Conservation (phyloP, 2,329 filamentous ascomycete genomes). For the Botrytis squamosa region DNA sequence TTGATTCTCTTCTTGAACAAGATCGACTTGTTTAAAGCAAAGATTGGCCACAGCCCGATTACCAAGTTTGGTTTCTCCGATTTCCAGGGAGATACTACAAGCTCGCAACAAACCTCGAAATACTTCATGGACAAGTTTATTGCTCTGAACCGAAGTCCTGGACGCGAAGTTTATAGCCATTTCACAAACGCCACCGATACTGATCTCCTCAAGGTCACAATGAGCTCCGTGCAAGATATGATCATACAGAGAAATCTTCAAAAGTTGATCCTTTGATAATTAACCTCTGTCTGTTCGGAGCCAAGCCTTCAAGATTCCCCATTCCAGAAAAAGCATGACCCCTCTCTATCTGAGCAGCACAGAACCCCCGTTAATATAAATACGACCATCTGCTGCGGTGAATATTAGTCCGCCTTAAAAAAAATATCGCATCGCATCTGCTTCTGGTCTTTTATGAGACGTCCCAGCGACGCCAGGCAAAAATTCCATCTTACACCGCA, state of each 20-base stretch:
- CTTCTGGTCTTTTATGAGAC: slow-evolving; percentile 7
- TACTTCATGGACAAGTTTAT: slow-evolving; percentile 83
- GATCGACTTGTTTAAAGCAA: slow-evolving; percentile 81
- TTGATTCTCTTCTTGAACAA: slow-evolving; percentile 87
- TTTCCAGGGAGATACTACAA: slow-evolving; percentile 68
- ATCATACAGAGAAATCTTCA: slow-evolving; percentile 82
- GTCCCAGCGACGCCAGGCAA: slow-evolving; percentile 5
- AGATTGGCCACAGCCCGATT: slow-evolving; percentile 69
- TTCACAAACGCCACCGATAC: slow-evolving; percentile 63
- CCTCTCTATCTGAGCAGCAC: slow-evolving; percentile 15
- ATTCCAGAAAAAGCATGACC: not conserved
- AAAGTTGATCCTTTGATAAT: slow-evolving; percentile 66
- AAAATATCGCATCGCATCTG: not conserved
- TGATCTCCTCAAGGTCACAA: slow-evolving; percentile 80
- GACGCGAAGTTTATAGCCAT: slow-evolving; percentile 58
- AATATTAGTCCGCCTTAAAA: not conserved
- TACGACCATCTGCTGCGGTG: slow-evolving; percentile 6
- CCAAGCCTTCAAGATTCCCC: slow-evolving; percentile 14
- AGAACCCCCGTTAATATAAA: slow-evolving; percentile 12
- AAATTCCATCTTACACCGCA: slow-evolving; percentile 1
- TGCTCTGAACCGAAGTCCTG: slow-evolving; percentile 64
- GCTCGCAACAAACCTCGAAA: slow-evolving; percentile 72
- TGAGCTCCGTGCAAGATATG: slow-evolving; percentile 84
- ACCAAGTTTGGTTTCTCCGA: slow-evolving; percentile 74
- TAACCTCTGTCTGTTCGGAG: slow-evolving; percentile 21